A percentile compares a stretch with the other conserved stretches of the same genome.
phyloP scores from a whole-genome alignment of 176 grass and related monocot species.

The Stipa capillata region DNA sequence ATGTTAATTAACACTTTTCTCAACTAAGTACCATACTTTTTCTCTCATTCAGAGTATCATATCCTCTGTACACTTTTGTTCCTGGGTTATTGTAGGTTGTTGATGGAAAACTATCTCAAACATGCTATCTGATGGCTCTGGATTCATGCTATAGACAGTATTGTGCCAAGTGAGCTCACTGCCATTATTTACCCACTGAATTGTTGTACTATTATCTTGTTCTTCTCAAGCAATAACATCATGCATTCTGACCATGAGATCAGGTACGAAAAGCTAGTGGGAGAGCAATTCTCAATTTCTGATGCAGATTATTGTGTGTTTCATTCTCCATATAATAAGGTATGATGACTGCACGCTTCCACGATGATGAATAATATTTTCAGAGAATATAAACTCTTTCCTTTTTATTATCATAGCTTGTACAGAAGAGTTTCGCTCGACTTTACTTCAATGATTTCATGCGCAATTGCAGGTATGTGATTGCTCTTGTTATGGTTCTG shows the following conservation, averaged over 20 bases:
- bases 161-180: slow-evolving; percentile 66
- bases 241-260: background rate
- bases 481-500: background rate
- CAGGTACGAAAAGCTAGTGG: slow-evolving; percentile 80
- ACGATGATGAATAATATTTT: background rate
- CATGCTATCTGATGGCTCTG: slow-evolving; percentile 89
- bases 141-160: slow-evolving; percentile 73
- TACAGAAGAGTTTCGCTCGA: slow-evolving; percentile 92
- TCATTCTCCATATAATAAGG: slow-evolving; percentile 99
- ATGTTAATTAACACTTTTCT: slow-evolving; percentile 1
- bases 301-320: slow-evolving; percentile 88
- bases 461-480: slow-evolving; percentile 62
- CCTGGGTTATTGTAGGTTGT: slow-evolving; percentile 56
- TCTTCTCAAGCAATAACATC: background rate
- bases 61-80: background rate
- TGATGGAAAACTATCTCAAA: slow-evolving; percentile 96
- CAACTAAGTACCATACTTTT: background rate
- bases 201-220: background rate
- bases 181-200: background rate
- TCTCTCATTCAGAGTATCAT: background rate
- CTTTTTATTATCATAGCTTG: slow-evolving; percentile 49
- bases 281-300: slow-evolving; percentile 69
- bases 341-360: slow-evolving; percentile 2
- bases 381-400: background rate
- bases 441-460: slow-evolving; percentile 90